Evolutionary conservation across 768 basidiomycete genomes (phyloP).

Genomic region (Phaeotremella skinneri): DNA sequence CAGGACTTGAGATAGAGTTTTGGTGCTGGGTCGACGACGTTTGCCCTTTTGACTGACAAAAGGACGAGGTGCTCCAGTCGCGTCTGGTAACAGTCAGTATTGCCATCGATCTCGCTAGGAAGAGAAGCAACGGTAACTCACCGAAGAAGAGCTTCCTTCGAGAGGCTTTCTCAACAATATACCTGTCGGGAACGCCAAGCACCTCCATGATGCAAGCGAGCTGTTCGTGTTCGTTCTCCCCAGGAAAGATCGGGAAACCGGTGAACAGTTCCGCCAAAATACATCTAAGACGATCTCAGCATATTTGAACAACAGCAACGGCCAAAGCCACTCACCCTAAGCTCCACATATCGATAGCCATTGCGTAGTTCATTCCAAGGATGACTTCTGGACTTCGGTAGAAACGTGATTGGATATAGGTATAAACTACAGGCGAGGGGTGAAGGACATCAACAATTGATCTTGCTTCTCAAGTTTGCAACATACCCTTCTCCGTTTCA

Average conservation of each 20-base stretch:
- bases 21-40: slow-evolving; percentile 83
- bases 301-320: not conserved
- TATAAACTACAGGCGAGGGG: slow-evolving; percentile 68
- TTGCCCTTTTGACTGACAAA: slow-evolving; percentile 96
- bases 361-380: slow-evolving; percentile 97
- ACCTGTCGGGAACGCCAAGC: slow-evolving; percentile 89
- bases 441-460: slow-evolving; percentile 1
- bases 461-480: slow-evolving; percentile 16
- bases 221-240: slow-evolving; percentile 98
- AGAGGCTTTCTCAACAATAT: slow-evolving; percentile 88
- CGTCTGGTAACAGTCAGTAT: slow-evolving; percentile 59
- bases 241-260: slow-evolving; percentile 97
- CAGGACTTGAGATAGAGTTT: slow-evolving; percentile 82
- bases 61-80: slow-evolving; percentile 85
- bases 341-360: slow-evolving; percentile 99
- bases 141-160: slow-evolving; percentile 96
- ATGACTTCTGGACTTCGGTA: slow-evolving; percentile 99
- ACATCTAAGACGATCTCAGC: slow-evolving; percentile 54
- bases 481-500: slow-evolving; percentile 93
- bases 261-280: slow-evolving; percentile 96
- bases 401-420: slow-evolving; percentile 98
- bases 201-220: slow-evolving; percentile 99
- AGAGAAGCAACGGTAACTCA: slow-evolving; percentile 53
- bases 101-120: not conserved
- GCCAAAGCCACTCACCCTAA: slow-evolving; percentile 58